Conservation (phyloP, 2,329 filamentous ascomycete genomes). For the Emmonsiellopsis sp. region DNA sequence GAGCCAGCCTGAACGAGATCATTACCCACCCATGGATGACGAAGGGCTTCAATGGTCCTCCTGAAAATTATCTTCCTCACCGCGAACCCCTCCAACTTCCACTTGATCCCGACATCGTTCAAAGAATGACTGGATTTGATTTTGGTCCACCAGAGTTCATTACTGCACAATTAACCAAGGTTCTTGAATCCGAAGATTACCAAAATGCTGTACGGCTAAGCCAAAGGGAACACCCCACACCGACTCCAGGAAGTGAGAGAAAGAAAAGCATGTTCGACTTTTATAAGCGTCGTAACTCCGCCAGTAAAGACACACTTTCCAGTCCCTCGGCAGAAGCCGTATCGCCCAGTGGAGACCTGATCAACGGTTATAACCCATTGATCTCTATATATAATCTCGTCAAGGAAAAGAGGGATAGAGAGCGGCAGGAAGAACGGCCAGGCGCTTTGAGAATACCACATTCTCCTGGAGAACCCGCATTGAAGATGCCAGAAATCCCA, state of each 20-base stretch:
- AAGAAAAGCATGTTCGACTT: constrained; percentile 91
- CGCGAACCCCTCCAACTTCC: constrained; percentile 81
- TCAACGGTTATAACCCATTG: constrained; percentile 87
- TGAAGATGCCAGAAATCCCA: constrained; percentile 63
- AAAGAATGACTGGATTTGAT: constrained; percentile 96
- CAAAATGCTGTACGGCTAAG: constrained; percentile 68
- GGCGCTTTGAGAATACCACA: constrained; percentile 50
- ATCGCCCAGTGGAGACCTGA: constrained; percentile 70
- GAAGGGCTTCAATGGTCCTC: constrained; percentile 77
- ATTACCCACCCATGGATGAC: constrained; percentile 93
- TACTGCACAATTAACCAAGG: constrained; percentile 65
- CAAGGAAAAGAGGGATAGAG: constrained; percentile 84
- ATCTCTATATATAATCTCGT: constrained; percentile 94
- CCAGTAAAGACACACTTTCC: constrained; percentile 75
- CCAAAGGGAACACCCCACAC: constrained; percentile 54
- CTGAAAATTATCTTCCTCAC: constrained; percentile 77
- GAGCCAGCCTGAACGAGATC: constrained; percentile 81
- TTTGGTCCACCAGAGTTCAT: constrained; percentile 85
- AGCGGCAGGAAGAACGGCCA: constrained; percentile 51
- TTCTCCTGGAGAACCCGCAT: constrained; percentile 45
- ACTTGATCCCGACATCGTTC: constrained; percentile 71
- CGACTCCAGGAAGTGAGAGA: constrained; percentile 60
- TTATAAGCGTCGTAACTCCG: constrained; percentile 88
- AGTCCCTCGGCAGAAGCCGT: constrained; percentile 80
- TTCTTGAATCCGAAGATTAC: constrained; percentile 92